phyloP scores from a whole-genome alignment of 2,329 filamentous ascomycete species.

The Trichophyton schoenleinii region DNA sequence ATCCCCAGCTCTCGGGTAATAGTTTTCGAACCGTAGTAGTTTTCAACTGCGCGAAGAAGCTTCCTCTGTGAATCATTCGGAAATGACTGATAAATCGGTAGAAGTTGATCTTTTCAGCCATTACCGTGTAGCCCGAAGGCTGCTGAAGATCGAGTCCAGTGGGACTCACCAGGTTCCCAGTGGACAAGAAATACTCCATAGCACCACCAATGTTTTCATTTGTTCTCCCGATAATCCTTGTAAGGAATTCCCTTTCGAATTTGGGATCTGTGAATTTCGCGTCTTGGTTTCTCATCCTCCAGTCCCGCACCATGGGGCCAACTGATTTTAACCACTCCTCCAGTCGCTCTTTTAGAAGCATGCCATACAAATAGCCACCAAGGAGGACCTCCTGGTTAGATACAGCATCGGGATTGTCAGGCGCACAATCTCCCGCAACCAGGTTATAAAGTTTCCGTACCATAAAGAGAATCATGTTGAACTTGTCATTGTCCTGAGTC shows the following conservation, averaged over 20 bases:
- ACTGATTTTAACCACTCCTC: constrained; percentile 77
- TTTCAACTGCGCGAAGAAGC: constrained; percentile 95
- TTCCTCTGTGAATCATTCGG: constrained; percentile 96
- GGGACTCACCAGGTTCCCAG: constrained; percentile 81
- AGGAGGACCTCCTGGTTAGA: constrained; percentile 93
- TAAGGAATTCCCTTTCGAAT: constrained; percentile 68
- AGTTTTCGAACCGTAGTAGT: constrained; percentile 94
- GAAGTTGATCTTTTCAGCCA: constrained; percentile 98
- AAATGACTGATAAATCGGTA: constrained; percentile 97
- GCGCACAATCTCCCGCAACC: constrained; percentile 79
- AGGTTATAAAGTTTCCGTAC: constrained; percentile 87
- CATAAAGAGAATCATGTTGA: constrained; percentile 89
- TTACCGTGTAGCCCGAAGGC: constrained; percentile 85
- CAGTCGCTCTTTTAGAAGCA: constrained; percentile 87
- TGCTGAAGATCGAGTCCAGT: constrained; percentile 92
- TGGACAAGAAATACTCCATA: constrained; percentile 91
- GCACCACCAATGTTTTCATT: constrained; percentile 81
- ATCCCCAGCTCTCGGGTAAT: constrained; percentile 93
- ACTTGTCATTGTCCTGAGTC: constrained; percentile 79
- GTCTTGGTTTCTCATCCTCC: constrained; percentile 40
- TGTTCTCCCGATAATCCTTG: constrained; percentile 63
- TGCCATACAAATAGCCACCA: constrained; percentile 84
- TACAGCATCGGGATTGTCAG: constrained; percentile 92
- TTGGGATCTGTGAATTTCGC: constrained; percentile 58
- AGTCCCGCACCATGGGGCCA: constrained; percentile 41